Percentiles rank a stretch among this genome's conserved stretches.
Evolutionary conservation across 148 eudicot species (phyloP).

Genomic region (Rhododendron kiyosumense): DNA sequence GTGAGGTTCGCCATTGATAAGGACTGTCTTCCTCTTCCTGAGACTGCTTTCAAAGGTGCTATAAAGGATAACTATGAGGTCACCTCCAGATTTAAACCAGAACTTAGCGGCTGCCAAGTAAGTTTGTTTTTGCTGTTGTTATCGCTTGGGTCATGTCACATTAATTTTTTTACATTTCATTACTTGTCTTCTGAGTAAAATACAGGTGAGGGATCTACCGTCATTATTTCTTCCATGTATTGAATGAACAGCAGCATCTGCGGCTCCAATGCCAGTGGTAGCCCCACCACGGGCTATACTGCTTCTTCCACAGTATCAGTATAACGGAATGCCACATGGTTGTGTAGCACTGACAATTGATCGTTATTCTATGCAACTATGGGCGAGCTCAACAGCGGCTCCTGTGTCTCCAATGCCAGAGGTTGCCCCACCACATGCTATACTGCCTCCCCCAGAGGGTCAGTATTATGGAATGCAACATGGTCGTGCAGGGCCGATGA

Average conservation of each 20-base stretch:
- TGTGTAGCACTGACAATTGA: background rate
- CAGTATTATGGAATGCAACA: background rate
- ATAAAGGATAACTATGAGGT: constrained; percentile 47
- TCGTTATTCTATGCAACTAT: constrained; percentile 1
- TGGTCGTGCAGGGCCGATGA: background rate
- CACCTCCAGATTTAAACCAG: constrained; percentile 44
- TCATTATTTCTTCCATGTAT: constrained; percentile 29
- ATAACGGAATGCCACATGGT: constrained; percentile 12
- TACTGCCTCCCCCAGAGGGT: too few relatives aligned
- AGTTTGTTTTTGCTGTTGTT: background rate
- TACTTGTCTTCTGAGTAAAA: background rate
- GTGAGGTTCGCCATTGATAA: constrained; percentile 52
- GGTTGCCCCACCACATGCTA: too few relatives aligned
- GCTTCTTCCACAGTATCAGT: constrained; percentile 15
- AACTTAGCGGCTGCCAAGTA: constrained; percentile 53
- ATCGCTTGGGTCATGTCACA: background rate
- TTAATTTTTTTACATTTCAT: background rate
- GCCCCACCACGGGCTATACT: constrained; percentile 14
- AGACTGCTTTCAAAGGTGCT: constrained; percentile 45
- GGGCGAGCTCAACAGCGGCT: too few relatives aligned
- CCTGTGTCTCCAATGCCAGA: too few relatives aligned
- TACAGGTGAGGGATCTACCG: constrained; percentile 31
- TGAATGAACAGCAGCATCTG: constrained; percentile 12
- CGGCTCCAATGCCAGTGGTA: background rate
- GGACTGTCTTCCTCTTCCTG: constrained; percentile 69